phyloP scores from a whole-genome alignment of 805 yeast genomes.

The Brettanomyces nanus region DNA sequence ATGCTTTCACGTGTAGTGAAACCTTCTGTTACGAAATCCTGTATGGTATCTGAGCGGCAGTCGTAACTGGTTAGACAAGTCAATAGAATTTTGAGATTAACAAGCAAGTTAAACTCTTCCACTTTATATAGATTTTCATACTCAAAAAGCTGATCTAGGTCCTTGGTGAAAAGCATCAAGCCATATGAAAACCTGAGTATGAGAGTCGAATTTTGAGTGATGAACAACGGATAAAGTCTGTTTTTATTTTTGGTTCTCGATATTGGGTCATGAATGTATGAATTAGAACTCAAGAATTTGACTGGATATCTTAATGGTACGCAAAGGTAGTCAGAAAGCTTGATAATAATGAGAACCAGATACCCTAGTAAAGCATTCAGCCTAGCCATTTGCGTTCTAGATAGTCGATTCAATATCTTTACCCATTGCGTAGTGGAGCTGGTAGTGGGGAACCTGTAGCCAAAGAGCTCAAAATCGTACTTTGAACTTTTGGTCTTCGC shows the following conservation, averaged over 20 bases:
- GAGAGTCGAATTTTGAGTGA: constrained; percentile 30
- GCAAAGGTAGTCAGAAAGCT: constrained; percentile 33
- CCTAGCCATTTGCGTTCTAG: constrained; percentile 28
- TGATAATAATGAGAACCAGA: constrained; percentile 33
- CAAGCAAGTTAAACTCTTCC: constrained; percentile 25
- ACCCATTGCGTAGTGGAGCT: constrained; percentile 5
- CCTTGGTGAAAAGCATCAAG: constrained; percentile 34
- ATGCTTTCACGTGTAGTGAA: neutral
- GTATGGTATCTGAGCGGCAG: neutral
- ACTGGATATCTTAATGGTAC: constrained; percentile 43
- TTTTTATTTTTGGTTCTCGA: constrained; percentile 27
- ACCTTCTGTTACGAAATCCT: neutral
- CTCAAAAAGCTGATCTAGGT: constrained; percentile 37
- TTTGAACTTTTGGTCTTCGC: constrained; percentile 10
- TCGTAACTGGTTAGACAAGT: constrained; percentile 22
- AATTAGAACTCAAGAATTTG: constrained; percentile 37
- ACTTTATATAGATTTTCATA: constrained; percentile 21
- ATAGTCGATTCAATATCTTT: constrained; percentile 14
- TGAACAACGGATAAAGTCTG: constrained; percentile 41
- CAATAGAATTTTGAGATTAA: constrained; percentile 27
- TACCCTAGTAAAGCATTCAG: constrained; percentile 43
- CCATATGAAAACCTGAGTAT: constrained; percentile 43
- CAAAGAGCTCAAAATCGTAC: constrained; percentile 25
- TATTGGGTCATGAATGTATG: constrained; percentile 41
- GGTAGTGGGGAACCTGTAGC: constrained; percentile 23